These are phyloP conservation scores for Paspalum vaginatum DNA, from an alignment of 176 grass and related monocot species.

Conservation along the genomic window DNA sequence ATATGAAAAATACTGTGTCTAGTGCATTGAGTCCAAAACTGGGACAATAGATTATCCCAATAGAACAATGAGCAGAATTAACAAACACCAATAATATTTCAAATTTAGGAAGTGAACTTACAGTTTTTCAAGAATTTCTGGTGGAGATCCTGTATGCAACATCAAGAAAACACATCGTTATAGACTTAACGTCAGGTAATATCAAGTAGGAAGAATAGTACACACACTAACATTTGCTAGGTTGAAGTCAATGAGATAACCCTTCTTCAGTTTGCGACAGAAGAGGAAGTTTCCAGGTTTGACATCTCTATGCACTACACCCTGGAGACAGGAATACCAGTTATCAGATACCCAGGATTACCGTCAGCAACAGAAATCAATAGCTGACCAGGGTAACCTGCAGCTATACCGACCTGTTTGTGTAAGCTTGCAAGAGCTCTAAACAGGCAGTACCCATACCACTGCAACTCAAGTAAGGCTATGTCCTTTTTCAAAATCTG, in stretches of 20 bases:
- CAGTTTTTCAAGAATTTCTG: slow-evolving; percentile 71
- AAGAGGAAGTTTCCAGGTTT: slow-evolving; percentile 99
- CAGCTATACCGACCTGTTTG: slow-evolving; percentile 63
- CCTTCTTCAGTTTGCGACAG: slow-evolving; percentile 65
- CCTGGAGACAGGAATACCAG: slow-evolving; percentile 56
- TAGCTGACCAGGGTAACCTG: slow-evolving; percentile 23
- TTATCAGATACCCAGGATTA: slow-evolving; percentile 25
- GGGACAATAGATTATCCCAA: not conserved
- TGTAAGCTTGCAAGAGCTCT: slow-evolving; percentile 87
- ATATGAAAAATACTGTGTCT: not conserved
- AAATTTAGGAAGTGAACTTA: slow-evolving; percentile 53
- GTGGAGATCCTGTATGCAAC: slow-evolving; percentile 71
- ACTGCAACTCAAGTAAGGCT: slow-evolving; percentile 61
- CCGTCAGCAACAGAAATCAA: slow-evolving; percentile 8
- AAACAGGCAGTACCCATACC: slow-evolving; percentile 88
- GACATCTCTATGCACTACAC: slow-evolving; percentile 86
- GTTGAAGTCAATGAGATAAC: slow-evolving; percentile 98
- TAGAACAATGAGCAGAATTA: not conserved
- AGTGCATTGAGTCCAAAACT: not conserved
- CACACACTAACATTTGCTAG: slow-evolving; percentile 76
- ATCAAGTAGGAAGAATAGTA: slow-evolving; percentile 19
- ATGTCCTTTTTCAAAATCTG: slow-evolving; percentile 88
- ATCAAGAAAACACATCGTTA: slow-evolving; percentile 10
- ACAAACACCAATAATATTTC: not conserved
- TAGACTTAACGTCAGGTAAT: slow-evolving; percentile 34